These are phyloP conservation scores for Phytophthora sansomeana DNA, from an alignment of 352 stramenopile genomes.

Conservation along the genomic window DNA sequence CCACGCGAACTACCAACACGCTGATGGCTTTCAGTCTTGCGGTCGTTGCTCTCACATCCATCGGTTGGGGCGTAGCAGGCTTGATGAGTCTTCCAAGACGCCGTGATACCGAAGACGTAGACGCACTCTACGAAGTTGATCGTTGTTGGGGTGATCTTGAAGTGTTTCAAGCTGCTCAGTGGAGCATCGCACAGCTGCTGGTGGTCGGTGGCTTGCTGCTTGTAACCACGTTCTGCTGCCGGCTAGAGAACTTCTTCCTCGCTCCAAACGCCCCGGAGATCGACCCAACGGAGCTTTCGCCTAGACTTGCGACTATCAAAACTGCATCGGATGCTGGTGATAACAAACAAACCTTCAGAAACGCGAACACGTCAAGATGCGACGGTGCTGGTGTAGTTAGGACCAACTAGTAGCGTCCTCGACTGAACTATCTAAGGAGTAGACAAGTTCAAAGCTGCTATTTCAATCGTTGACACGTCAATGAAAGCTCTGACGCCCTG, in stretches of 20 bases:
- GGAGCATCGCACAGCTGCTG: slow-evolving; percentile 46
- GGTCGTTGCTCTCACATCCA: slow-evolving; percentile 22
- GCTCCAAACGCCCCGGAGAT: slow-evolving; percentile 34
- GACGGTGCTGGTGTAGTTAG: slow-evolving; percentile 12
- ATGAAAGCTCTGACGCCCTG: background rate
- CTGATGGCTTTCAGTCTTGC: slow-evolving; percentile 26
- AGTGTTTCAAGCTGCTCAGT: slow-evolving; percentile 16
- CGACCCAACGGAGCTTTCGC: slow-evolving; percentile 51
- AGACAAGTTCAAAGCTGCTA: background rate
- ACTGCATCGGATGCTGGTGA: no score
- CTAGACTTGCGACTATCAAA: slow-evolving; percentile 20
- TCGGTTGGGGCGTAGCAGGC: slow-evolving; percentile 38
- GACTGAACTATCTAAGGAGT: slow-evolving; percentile 11
- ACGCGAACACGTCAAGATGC: slow-evolving; percentile 1
- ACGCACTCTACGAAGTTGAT: slow-evolving; percentile 1
- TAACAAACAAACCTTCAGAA: slow-evolving; percentile 2
- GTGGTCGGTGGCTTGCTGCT: slow-evolving; percentile 45
- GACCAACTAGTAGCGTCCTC: no score
- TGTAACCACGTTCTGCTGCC: slow-evolving; percentile 59
- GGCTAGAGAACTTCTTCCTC: slow-evolving; percentile 63
- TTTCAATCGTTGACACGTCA: background rate
- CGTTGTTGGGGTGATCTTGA: slow-evolving; percentile 12
- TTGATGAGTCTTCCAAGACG: slow-evolving; percentile 17
- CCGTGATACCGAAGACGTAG: background rate
- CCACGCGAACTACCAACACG: slow-evolving; percentile 5